Evolutionary conservation across 257 asterid genomes (phyloP).

Genomic region (Cruciata laevipes): DNA sequence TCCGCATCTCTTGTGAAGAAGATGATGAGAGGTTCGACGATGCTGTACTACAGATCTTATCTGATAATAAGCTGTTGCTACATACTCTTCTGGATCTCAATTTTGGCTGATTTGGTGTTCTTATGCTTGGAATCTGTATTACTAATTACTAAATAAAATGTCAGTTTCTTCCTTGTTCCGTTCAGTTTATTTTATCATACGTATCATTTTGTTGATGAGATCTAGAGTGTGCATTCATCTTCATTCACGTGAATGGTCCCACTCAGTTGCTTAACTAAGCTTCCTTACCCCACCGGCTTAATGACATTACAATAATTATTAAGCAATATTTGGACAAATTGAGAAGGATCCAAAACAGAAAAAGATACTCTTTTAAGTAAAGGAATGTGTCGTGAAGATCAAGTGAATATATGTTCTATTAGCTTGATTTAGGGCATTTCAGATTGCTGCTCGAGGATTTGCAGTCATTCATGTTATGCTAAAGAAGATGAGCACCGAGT

Average conservation of each 20-base stretch:
- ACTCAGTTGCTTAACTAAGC: neutral
- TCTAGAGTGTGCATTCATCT: neutral
- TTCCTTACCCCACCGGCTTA: neutral
- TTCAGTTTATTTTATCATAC: no score
- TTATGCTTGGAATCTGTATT: neutral
- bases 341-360: neutral
- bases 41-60: neutral
- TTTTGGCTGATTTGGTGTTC: neutral
- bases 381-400: neutral
- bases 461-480: neutral
- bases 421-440: neutral
- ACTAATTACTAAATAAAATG: neutral
- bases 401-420: no score
- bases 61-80: neutral
- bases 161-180: neutral
- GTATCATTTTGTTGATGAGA: neutral
- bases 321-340: neutral
- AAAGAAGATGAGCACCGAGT: neutral
- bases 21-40: neutral
- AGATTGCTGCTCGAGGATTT: neutral
- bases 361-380: neutral
- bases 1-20: constrained; percentile 16
- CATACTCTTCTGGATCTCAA: neutral
- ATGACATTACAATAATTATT: no score
- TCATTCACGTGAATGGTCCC: neutral